Percentiles rank a stretch among this genome's conserved stretches.
Conservation (phyloP, 768 basidiomycete species). For the Amyloporia xantha region DNA sequence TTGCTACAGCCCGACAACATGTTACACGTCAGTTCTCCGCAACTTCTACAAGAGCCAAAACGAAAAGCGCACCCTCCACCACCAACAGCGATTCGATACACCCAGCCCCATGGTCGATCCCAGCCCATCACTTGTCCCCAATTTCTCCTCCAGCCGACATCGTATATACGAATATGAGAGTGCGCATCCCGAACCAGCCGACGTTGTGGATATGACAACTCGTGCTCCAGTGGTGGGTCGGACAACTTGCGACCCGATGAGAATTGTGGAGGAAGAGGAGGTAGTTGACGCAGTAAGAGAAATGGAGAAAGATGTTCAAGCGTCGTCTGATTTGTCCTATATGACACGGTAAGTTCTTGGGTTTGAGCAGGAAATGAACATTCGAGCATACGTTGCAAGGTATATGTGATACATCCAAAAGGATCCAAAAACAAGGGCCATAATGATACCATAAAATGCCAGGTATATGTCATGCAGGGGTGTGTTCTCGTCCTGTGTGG, state of each 20-base stretch:
- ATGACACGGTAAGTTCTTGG: not conserved
- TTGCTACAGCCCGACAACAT: constrained; percentile 22
- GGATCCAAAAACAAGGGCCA: constrained; percentile 63
- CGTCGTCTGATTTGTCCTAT: constrained; percentile 83
- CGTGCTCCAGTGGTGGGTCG: constrained; percentile 65
- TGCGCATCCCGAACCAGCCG: constrained; percentile 60
- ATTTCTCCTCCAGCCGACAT: constrained; percentile 69
- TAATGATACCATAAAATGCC: constrained; percentile 49
- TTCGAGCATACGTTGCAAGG: constrained; percentile 54
- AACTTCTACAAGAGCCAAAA: not conserved
- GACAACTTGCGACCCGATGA: constrained; percentile 39
- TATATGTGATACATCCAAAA: constrained; percentile 75
- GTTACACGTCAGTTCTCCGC: not conserved
- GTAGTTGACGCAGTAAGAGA: constrained; percentile 62
- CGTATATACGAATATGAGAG: constrained; percentile 53
- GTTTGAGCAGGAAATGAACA: not conserved
- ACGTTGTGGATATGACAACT: constrained; percentile 61
- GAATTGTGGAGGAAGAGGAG: constrained; percentile 40
- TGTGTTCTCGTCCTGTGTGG: constrained; percentile 49
- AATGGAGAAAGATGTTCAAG: constrained; percentile 73
- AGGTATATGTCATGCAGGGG: constrained; percentile 69
- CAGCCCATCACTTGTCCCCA: constrained; percentile 65
- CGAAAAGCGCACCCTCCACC: constrained; percentile 50
- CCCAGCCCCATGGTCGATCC: constrained; percentile 44
- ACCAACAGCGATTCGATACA: constrained; percentile 48